Evolutionary conservation across 2,329 filamentous ascomycete species (phyloP), one percentile per base, ranked within the genome.

Genomic region (Trichoderma sp.): DNA sequence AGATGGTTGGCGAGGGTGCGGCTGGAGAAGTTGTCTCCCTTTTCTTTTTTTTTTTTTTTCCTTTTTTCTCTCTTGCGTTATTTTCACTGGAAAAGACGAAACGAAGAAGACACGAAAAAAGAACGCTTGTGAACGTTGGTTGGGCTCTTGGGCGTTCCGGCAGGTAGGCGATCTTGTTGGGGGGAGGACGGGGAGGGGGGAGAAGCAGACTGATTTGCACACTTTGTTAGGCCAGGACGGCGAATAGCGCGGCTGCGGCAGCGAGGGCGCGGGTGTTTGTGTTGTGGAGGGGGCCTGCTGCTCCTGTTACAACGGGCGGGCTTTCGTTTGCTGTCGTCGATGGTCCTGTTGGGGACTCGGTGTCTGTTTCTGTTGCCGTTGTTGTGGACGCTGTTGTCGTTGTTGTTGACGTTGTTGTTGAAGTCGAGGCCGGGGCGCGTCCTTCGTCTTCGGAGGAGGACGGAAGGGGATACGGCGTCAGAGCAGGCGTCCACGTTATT

Each of bases 281-380:
- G 12, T 56, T 48, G n/a, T 43, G 28, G 17, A 28, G 59, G 34
- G 24, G 26, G 17, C 50, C 7, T 39, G 34, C 59, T 34, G 54
- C 62, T 64, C 54, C 62, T 54, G 62, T 64, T 7, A 64, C 55
- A 3, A 64, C 62, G 3, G 62, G 62, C 19, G 54, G 54, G 14
- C 30, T 52, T 45, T 52, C 62, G 2, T 34, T 21, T 6, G 30
- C 26, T 9, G 21, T 50, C 2, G 21, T 50, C 2, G 52, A 26
- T 57, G 52, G 21, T 21, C 24, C 28, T 19, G 48, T n/a, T 19
- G 54, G 54, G n/a, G 43, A 45, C 44, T 52, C 54, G 3, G 30
- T 21, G 5, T 24, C n/a, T 9, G 21, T 44, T 2, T 54, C 39
- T 57, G 61, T 28, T 21, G 59, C 19, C n/a, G 48, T n/a, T n/a